Percentiles rank a stretch among this genome's conserved stretches.
Conservation (phyloP, 352 stramenopile genomes). For the Globisporangium parvum region DNA sequence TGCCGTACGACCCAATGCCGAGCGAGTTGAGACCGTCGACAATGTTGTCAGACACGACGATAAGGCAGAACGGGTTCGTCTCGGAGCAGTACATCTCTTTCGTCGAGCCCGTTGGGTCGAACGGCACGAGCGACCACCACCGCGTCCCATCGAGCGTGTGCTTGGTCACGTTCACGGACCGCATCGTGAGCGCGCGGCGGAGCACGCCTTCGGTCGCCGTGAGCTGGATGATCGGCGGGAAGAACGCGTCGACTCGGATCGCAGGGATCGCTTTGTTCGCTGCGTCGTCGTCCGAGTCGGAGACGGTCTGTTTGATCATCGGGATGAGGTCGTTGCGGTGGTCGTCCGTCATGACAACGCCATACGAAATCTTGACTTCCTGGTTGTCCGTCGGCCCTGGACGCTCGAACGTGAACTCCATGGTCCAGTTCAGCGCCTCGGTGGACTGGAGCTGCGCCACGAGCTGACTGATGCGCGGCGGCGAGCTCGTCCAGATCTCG, state of each 20-base stretch:
- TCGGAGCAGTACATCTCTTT: conserved; percentile 40
- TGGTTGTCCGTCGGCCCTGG: conserved; percentile 56
- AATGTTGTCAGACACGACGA: conserved; percentile 84
- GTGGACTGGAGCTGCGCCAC: conserved; percentile 68
- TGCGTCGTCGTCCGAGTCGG: conserved; percentile 16
- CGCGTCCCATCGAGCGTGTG: conserved; percentile 41
- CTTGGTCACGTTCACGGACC: conserved; percentile 51
- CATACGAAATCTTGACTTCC: conserved; percentile 49
- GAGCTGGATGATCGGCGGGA: conserved; percentile 65
- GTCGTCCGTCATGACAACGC: conserved; percentile 32
- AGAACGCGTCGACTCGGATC: conserved; percentile 48
- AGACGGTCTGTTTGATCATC: conserved; percentile 67
- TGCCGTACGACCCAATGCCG: conserved; percentile 78
- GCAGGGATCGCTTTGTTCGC: conserved; percentile 17
- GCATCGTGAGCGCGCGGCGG: conserved; percentile 44
- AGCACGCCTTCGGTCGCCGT: conserved; percentile 58
- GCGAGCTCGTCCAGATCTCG: conserved; percentile 69
- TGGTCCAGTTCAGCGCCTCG: conserved; percentile 61
- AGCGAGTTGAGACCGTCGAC: conserved; percentile 73
- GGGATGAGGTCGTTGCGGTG: conserved; percentile 62
- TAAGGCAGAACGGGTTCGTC: conserved; percentile 60
- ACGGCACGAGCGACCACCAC: conserved; percentile 65
- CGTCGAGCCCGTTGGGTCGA: conserved; percentile 14
- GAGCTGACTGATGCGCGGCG: conserved; percentile 62
- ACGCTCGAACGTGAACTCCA: conserved; percentile 63